Conservation (phyloP, 208 protist genomes). For the Trypanosoma brucei region DNA sequence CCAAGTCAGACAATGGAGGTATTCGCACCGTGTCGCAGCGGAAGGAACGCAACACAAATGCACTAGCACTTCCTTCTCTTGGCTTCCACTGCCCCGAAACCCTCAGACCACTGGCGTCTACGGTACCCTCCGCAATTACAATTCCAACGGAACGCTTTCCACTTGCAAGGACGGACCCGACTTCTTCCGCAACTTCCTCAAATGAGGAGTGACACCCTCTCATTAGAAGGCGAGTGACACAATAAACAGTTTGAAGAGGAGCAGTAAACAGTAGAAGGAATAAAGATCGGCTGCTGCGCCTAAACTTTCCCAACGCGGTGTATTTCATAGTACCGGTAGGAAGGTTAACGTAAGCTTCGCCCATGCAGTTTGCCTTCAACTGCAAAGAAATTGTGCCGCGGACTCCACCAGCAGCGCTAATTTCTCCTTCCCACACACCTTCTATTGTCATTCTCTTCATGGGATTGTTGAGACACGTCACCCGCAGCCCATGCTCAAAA, state of each 20-base stretch:
- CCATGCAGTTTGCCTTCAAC: slow-evolving; percentile 16
- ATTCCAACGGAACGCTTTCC: slow-evolving; percentile 11
- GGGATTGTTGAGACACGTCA: slow-evolving; percentile 26
- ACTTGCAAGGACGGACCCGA: background rate
- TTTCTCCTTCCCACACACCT: slow-evolving; percentile 71
- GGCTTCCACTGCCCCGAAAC: slow-evolving; percentile 61
- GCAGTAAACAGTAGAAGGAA: slow-evolving; percentile 33
- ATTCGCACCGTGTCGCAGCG: slow-evolving; percentile 31
- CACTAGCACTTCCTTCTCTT: slow-evolving; percentile 43
- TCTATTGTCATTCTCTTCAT: slow-evolving; percentile 40
- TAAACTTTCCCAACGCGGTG: slow-evolving; percentile 57
- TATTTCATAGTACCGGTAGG: slow-evolving; percentile 6
- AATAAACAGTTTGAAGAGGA: background rate
- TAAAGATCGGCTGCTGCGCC: slow-evolving; percentile 49
- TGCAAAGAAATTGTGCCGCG: slow-evolving; percentile 20
- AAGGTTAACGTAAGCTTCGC: slow-evolving; percentile 18
- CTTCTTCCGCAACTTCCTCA: slow-evolving; percentile 16
- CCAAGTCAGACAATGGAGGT: slow-evolving; percentile 43
- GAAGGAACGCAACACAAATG: slow-evolving; percentile 51
- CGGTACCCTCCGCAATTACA: slow-evolving; percentile 36
- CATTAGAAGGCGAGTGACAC: slow-evolving; percentile 4
- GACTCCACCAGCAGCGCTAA: slow-evolving; percentile 15
- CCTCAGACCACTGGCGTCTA: slow-evolving; percentile 74
- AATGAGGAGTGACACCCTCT: slow-evolving; percentile 9
- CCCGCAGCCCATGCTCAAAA: slow-evolving; percentile 74